These are phyloP conservation scores for Saccharomycopsis synnaedendra DNA, from an alignment of 805 yeast species.

Conservation along the genomic window DNA sequence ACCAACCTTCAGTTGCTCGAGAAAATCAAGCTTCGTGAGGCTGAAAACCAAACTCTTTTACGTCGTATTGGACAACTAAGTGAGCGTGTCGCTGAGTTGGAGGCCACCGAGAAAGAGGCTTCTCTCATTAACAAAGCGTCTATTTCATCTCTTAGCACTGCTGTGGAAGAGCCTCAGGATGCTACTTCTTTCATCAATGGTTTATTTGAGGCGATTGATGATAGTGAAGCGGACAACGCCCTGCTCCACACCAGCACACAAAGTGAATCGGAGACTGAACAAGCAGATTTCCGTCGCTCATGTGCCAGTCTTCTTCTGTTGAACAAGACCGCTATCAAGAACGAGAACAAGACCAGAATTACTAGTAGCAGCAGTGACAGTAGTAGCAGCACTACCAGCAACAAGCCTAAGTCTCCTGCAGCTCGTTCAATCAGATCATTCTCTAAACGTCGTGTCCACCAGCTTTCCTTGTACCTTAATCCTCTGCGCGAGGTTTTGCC, in stretches of 20 bases:
- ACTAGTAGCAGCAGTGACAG: background rate
- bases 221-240: background rate
- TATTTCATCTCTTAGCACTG: background rate
- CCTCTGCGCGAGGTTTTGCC: conserved; percentile 5
- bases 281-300: conserved; percentile 4
- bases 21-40: conserved; percentile 13
- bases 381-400: background rate
- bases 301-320: conserved; percentile 13
- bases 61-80: conserved; percentile 1
- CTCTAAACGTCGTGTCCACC: conserved; percentile 11
- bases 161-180: background rate
- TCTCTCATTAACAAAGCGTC: background rate
- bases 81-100: background rate
- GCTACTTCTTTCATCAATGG: conserved; percentile 10
- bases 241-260: background rate
- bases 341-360: background rate
- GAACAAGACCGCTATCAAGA: conserved; percentile 15
- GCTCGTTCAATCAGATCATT: conserved; percentile 6
- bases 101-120: background rate
- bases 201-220: conserved; percentile 10
- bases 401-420: conserved; percentile 1
- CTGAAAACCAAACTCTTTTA: conserved; percentile 11
- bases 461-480: conserved; percentile 7
- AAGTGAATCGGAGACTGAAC: background rate
- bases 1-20: conserved; percentile 14